A percentile compares a stretch with the other conserved stretches of the same genome.
Evolutionary conservation across 1,139 yeast genomes (phyloP).

Genomic region (Yamadazyma membranifaciens): DNA sequence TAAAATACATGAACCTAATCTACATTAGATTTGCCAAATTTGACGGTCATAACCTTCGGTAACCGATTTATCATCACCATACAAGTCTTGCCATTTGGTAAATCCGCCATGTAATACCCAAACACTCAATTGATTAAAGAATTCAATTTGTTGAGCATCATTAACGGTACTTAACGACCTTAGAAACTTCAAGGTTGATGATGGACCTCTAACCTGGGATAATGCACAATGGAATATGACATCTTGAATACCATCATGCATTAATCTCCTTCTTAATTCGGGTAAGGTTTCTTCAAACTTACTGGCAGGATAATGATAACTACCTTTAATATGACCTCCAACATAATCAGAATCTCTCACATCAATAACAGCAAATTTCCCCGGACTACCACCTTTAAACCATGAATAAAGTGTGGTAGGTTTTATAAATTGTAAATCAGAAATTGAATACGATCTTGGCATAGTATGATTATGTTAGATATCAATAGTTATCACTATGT

Average conservation of each 20-base stretch:
- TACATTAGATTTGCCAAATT: constrained; percentile 43
- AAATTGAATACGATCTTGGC: constrained; percentile 17
- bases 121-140: constrained; percentile 45
- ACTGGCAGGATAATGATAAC: constrained; percentile 62
- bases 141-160: constrained; percentile 23
- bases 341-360: constrained; percentile 78
- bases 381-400: constrained; percentile 41
- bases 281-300: constrained; percentile 43
- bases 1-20: too few relatives aligned
- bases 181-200: constrained; percentile 68
- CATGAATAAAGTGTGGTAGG: constrained; percentile 45
- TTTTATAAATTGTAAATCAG: constrained; percentile 43
- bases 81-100: constrained; percentile 72
- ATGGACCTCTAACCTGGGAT: constrained; percentile 89
- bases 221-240: constrained; percentile 89
- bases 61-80: constrained; percentile 62
- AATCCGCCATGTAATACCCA: constrained; percentile 86
- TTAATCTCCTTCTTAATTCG: constrained; percentile 37
- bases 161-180: constrained; percentile 46
- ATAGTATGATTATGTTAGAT: too few relatives aligned
- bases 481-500: too few relatives aligned
- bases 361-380: constrained; percentile 69
- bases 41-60: constrained; percentile 67
- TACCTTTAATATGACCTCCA: constrained; percentile 68
- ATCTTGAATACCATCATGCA: constrained; percentile 36